phyloP scores from a whole-genome alignment of 106 monocot species.

The Apostasia ramifera region DNA sequence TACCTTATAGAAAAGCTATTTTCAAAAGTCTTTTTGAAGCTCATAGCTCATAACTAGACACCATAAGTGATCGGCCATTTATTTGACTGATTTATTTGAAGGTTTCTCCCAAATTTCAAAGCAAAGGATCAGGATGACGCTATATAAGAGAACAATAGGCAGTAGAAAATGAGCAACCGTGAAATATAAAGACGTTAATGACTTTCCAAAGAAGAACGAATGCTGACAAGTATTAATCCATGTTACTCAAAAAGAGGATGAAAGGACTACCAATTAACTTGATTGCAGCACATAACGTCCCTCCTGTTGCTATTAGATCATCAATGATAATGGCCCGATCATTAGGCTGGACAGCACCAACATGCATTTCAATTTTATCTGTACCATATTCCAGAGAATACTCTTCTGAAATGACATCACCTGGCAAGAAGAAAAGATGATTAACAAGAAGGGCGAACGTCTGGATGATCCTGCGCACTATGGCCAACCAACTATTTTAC shows the following conservation, averaged over 20 bases:
- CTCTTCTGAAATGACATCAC: conserved; percentile 73
- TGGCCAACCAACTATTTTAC: too few relatives aligned
- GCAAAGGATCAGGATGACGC: too few relatives aligned
- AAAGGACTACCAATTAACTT: conserved; percentile 41
- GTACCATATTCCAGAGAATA: conserved; percentile 73
- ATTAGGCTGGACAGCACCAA: conserved; percentile 55
- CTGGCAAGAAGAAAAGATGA: conserved; percentile 11
- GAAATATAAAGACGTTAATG: not conserved
- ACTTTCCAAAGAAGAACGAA: not conserved
- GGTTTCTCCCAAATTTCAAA: too few relatives aligned
- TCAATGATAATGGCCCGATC: conserved; percentile 46
- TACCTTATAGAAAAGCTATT: too few relatives aligned
- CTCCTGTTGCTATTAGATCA: conserved; percentile 77
- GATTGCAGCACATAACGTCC: conserved; percentile 63
- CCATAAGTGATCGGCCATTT: too few relatives aligned
- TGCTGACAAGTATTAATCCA: not conserved
- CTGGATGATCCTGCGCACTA: too few relatives aligned
- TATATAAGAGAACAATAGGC: too few relatives aligned
- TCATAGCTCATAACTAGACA: too few relatives aligned
- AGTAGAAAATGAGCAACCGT: not conserved
- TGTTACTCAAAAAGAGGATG: conserved; percentile 1
- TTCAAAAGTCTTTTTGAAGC: too few relatives aligned
- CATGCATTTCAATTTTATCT: conserved; percentile 74
- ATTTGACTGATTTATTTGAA: too few relatives aligned
- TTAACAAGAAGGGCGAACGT: not conserved